phyloP scores from a whole-genome alignment of 2,329 filamentous ascomycete genomes.

The Trichoderma cornu-damae region DNA sequence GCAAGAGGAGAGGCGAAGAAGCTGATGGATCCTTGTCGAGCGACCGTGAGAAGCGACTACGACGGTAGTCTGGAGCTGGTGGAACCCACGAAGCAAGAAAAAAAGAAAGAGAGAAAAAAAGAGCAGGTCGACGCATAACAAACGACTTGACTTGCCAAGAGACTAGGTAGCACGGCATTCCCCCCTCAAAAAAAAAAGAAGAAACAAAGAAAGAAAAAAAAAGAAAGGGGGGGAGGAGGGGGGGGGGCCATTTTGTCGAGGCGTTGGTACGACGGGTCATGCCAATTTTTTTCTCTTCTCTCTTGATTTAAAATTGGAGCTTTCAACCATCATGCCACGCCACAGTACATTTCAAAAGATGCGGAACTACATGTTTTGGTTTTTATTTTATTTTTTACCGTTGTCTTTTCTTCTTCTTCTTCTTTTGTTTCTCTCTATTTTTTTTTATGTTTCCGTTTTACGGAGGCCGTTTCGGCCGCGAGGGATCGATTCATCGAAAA shows the following conservation, averaged over 20 bases:
- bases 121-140: background rate
- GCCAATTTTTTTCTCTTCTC: background rate
- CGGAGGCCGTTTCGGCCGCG: background rate
- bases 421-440: background rate
- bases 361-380: conserved; percentile 4
- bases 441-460: background rate
- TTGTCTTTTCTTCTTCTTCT: no score
- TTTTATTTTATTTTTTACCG: no score
- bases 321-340: background rate
- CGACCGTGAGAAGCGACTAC: conserved; percentile 51
- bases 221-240: no score
- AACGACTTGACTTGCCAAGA: background rate
- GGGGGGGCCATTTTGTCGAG: background rate
- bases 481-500: conserved; percentile 4
- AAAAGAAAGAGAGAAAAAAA: no score
- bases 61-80: conserved; percentile 35
- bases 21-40: conserved; percentile 35
- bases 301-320: background rate
- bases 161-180: background rate
- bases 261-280: conserved; percentile 9
- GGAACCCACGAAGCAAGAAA: background rate
- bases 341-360: conserved; percentile 10
- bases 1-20: conserved; percentile 45
- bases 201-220: no score
- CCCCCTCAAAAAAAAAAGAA: no score